Evolutionary conservation across 768 basidiomycete species (phyloP), one percentile per base, ranked within the genome.

Genomic region (Collybia sordida): DNA sequence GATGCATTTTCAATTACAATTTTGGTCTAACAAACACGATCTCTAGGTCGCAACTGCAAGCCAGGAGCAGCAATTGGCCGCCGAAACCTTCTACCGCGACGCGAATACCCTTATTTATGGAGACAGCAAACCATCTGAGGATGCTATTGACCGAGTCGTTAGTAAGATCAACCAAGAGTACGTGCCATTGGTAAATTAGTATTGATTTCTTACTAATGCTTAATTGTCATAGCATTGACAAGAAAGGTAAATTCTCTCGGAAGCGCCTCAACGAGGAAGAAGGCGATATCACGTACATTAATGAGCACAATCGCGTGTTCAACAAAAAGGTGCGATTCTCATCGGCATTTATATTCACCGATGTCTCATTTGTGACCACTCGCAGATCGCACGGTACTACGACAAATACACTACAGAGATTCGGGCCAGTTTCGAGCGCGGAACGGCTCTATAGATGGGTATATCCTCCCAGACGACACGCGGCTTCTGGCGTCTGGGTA

Each of bases 251-350:
- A 62, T 92, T 93, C 72, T 93, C 90, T 35, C 80, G 93, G 56
- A 96, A 96, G 71, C 78, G 79, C 58, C 81, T 75, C 66, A 93
- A 96, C 73, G 94, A 98, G 60, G 90, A 91, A 45, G 88, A 95
- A 53, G 94, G 91, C 47, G 95, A 98, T 58, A 90, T 99, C 67
- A 98, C 94, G 4, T 99, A 98, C 66, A 99, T 99, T 81, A 99
- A 99, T 77, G 93, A 98, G 69, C 87, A 89, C 69, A 95, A 98
- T 69, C 83, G 93, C 55, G 93, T 97, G 41, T 98, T 97, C 80
- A 97, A 98, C 82, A 94, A 93, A 73, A 97, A 96, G 87, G 90
- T 86, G 22, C 15, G 67, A 55, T 22, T 25, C 24, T 39, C 25
- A 31, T 37, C 31, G 35, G 45, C 9, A 41, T 45, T 17, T 7